Evolutionary conservation across 2,329 filamentous ascomycete genomes (phyloP).

Genomic region (Colletotrichum shisoi): DNA sequence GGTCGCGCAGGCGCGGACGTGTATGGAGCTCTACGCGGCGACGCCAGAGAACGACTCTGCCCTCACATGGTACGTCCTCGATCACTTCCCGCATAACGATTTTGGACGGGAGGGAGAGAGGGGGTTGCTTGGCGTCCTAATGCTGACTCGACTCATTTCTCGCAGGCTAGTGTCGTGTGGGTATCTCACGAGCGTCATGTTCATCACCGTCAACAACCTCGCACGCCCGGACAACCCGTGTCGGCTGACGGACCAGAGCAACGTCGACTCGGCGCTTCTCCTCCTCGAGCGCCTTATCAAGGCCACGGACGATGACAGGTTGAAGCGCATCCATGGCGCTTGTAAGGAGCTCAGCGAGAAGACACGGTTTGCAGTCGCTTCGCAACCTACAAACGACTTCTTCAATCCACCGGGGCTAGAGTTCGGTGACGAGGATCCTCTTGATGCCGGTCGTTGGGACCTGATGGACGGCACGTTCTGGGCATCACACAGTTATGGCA

Average conservation of each 20-base stretch:
- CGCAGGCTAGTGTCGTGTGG: constrained; percentile 29
- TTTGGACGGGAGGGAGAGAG: too few relatives aligned
- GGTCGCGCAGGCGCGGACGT: constrained; percentile 20
- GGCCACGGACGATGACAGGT: constrained; percentile 15
- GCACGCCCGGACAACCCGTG: constrained; percentile 1
- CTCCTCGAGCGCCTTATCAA: constrained; percentile 16
- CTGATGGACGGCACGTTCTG: background rate
- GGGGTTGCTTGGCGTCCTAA: too few relatives aligned
- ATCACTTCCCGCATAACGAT: background rate
- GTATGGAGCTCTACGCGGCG: constrained; percentile 32
- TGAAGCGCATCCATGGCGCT: constrained; percentile 22
- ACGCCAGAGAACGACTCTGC: constrained; percentile 25
- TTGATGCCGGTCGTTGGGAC: constrained; percentile 18
- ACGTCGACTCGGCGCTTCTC: constrained; percentile 27
- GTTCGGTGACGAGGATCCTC: constrained; percentile 22
- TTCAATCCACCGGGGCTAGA: constrained; percentile 21
- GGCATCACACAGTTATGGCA: background rate
- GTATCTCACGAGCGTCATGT: constrained; percentile 34
- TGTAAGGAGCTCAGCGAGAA: constrained; percentile 31
- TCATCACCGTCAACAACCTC: constrained; percentile 35
- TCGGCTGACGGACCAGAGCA: constrained; percentile 27
- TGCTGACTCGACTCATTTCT: background rate
- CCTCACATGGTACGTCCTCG: constrained; percentile 27
- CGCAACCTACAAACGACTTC: background rate
- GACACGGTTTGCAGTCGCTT: background rate